Evolutionary conservation across 2,329 filamentous ascomycete genomes (phyloP).

Genomic region (Fusarium compactum): DNA sequence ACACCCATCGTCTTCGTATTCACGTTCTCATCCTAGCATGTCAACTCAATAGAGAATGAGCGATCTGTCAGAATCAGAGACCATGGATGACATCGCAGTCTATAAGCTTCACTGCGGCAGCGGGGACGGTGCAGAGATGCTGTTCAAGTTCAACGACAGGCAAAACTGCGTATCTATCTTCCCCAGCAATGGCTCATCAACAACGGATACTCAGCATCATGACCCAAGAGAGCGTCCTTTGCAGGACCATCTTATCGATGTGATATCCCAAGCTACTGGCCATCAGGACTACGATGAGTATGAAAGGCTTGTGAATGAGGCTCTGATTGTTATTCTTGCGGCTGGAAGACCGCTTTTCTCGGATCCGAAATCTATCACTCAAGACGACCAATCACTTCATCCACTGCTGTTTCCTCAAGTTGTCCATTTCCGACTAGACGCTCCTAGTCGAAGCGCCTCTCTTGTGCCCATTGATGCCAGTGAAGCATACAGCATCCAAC

Average conservation of each 20-base stretch:
- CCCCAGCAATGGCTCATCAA: background rate
- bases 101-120: background rate
- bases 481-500: background rate
- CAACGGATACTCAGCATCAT: background rate
- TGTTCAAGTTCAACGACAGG: background rate
- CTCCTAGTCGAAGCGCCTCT: fast-evolving
- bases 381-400: fast-evolving
- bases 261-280: background rate
- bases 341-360: background rate
- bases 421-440: background rate
- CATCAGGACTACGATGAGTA: background rate
- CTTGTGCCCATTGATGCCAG: fast-evolving
- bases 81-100: background rate
- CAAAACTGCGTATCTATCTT: background rate
- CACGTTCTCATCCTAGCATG: too few relatives aligned
- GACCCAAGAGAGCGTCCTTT: background rate
- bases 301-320: background rate
- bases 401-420: background rate
- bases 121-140: background rate
- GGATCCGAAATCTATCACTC: fast-evolving
- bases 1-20: too few relatives aligned
- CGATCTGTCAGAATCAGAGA: fast-evolving
- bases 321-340: background rate
- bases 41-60: fast-evolving
- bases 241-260: background rate